A percentile compares a stretch with the other conserved stretches of the same genome.
Conservation (phyloP, 495 filamentous ascomycete genomes). For the Penicillium coprophilum region DNA sequence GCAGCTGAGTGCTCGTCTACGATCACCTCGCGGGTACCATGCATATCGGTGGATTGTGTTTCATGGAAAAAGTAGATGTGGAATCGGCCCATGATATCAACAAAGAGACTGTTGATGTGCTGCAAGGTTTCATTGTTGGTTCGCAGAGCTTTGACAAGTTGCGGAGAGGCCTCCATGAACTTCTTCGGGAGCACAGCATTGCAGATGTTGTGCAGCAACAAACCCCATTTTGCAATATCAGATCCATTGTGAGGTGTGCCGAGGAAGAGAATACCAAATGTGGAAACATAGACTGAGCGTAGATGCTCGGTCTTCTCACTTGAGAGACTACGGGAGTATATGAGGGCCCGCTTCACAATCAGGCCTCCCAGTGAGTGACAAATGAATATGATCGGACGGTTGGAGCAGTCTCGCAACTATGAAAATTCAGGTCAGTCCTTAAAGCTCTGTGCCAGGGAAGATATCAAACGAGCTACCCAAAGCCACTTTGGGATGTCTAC, state of each 20-base stretch:
- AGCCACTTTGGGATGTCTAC: constrained; percentile 12
- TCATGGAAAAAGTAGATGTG: constrained; percentile 74
- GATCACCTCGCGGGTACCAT: constrained; percentile 58
- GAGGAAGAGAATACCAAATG: constrained; percentile 81
- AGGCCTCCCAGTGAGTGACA: constrained; percentile 82
- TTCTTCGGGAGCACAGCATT: constrained; percentile 66
- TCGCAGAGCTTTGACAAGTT: constrained; percentile 70
- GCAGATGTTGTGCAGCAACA: constrained; percentile 71
- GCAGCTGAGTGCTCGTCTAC: constrained; percentile 76
- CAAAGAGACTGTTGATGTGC: constrained; percentile 75
- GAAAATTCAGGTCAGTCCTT: constrained; percentile 1
- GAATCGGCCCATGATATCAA: constrained; percentile 70
- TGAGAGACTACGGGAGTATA: constrained; percentile 62
- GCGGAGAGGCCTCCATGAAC: constrained; percentile 66
- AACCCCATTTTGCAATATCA: constrained; percentile 74
- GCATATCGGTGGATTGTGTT: constrained; percentile 63
- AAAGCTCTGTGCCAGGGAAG: not conserved
- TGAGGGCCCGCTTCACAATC: constrained; percentile 71
- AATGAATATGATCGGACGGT: constrained; percentile 80
- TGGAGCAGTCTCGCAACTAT: constrained; percentile 53
- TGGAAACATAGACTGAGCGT: constrained; percentile 78
- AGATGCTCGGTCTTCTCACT: constrained; percentile 68
- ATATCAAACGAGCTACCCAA: constrained; percentile 34
- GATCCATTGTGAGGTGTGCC: constrained; percentile 86
- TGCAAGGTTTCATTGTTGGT: constrained; percentile 78